Evolutionary conservation across 2,329 filamentous ascomycete species (phyloP), one percentile per base, ranked within the genome.

Genomic region (Ilyonectria destructans): DNA sequence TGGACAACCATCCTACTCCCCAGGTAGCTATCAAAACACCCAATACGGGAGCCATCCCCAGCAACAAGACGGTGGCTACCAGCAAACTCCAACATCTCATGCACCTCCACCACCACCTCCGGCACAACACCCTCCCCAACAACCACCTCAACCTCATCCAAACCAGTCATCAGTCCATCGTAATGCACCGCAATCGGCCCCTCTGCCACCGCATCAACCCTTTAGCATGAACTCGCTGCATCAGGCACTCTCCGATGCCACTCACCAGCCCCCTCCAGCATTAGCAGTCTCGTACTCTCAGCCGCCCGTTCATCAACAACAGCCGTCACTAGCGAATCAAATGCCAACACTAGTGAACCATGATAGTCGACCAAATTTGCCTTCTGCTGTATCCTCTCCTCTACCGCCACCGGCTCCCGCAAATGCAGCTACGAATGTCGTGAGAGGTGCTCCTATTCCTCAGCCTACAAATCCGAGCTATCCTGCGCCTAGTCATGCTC

Each of bases 171-270:
- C 45, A 12, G 6, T 21, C 13, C 55, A 58, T 3, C 23, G 21
- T 2, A 13, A 8, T 4, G 35, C n/a, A 6, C 37, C 48, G 4
- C 45, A 40, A 8, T 21, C 35, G 15, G 35, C 57, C 15, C 49
- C 49, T 33, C 17, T 40, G 0, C 62, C 56, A 21, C 15, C 45
- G 7, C 9, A n/a, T 52, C 62, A 60, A 37, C n/a, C 56, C 6
- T 65, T 56, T 37, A 54, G 56, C 29, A 59, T 65, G 62, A 61
- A 40, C 43, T 65, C 62, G 1, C 21, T 61, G 15, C 37, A 55
- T 6, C 56, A 65, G 9, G 45, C 62, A 21, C 37, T 65, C 7
- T 49, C 62, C 21, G 6, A 6, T 15, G 17, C 40, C 15, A 35
- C 48, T 52, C 48, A 52, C n/a, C 48, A n/a, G 2, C 4, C 10